Percentiles rank a stretch among this genome's conserved stretches.
phyloP scores from a whole-genome alignment of 768 basidiomycete species.

The Favolaschia claudopus region DNA sequence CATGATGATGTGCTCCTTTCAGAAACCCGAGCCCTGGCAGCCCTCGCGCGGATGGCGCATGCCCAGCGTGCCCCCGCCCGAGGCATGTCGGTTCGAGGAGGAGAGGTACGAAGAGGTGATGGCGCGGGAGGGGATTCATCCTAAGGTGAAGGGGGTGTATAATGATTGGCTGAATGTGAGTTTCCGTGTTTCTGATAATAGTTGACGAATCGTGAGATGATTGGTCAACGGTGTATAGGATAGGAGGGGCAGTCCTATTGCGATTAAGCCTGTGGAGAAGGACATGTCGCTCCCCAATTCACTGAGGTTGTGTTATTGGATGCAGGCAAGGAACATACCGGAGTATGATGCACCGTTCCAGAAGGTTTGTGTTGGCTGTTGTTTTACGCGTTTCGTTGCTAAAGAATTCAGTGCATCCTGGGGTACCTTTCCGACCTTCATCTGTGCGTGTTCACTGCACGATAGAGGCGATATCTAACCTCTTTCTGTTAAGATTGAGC shows the following conservation, averaged over 20 bases:
- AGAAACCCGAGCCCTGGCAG: constrained; percentile 80
- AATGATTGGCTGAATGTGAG: constrained; percentile 40
- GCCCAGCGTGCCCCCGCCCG: constrained; percentile 65
- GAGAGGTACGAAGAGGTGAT: constrained; percentile 42
- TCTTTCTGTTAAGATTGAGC: constrained; percentile 63
- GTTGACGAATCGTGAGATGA: not conserved
- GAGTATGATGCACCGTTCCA: constrained; percentile 77
- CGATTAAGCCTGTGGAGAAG: constrained; percentile 57
- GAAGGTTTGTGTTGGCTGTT: constrained; percentile 57
- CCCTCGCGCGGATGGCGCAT: constrained; percentile 72
- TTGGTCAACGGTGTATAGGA: constrained; percentile 52
- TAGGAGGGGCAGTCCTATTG: constrained; percentile 71
- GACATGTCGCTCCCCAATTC: constrained; percentile 53
- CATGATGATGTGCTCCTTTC: too few species aligned
- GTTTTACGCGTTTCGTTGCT: not conserved
- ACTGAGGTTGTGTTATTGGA: constrained; percentile 75
- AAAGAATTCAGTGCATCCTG: constrained; percentile 68
- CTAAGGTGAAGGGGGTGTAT: constrained; percentile 42
- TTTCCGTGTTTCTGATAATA: not conserved
- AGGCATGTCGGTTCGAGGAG: constrained; percentile 70
- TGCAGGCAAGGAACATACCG: constrained; percentile 74
- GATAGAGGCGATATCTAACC: too few species aligned
- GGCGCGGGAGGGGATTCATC: constrained; percentile 41
- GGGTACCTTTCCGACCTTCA: constrained; percentile 81
- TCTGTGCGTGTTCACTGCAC: constrained; percentile 64